Conservation (phyloP, 1,284 basidiomycete genomes). For the Puccinia horiana region DNA sequence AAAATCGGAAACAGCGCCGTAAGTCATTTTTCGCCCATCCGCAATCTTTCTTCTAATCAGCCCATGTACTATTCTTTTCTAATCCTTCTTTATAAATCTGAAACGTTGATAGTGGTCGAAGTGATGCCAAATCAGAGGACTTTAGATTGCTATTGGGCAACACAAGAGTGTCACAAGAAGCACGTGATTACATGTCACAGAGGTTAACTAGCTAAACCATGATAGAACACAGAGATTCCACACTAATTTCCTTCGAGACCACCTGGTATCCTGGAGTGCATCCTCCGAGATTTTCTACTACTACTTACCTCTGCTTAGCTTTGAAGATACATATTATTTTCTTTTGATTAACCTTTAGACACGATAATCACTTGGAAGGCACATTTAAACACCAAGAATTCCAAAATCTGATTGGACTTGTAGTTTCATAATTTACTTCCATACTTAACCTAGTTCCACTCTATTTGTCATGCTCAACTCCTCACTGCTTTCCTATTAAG, state of each 20-base stretch:
- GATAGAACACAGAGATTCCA: too few species aligned
- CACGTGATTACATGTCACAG: constrained; percentile 2
- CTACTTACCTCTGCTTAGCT: neutral
- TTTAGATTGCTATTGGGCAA: constrained; percentile 29
- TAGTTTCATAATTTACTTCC: neutral
- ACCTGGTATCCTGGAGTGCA: neutral
- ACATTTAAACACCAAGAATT: neutral
- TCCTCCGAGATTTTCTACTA: neutral
- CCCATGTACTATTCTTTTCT: neutral
- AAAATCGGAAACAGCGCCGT: constrained; percentile 32
- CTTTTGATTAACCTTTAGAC: neutral
- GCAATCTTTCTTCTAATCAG: neutral
- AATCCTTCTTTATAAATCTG: neutral
- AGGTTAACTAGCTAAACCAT: neutral
- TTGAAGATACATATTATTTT: neutral
- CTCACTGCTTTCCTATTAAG: neutral
- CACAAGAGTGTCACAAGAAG: neutral
- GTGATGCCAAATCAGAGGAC: constrained; percentile 23
- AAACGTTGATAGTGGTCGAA: constrained; percentile 5
- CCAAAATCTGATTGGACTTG: neutral
- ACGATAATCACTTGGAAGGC: neutral
- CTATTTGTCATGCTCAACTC: too few species aligned
- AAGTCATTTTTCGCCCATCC: neutral
- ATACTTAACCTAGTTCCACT: neutral
- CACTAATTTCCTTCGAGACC: too few species aligned